Evolutionary conservation across 129 eudicot genomes (phyloP), one percentile per base, ranked within the genome.

Genomic region (Lactuca saligna): DNA sequence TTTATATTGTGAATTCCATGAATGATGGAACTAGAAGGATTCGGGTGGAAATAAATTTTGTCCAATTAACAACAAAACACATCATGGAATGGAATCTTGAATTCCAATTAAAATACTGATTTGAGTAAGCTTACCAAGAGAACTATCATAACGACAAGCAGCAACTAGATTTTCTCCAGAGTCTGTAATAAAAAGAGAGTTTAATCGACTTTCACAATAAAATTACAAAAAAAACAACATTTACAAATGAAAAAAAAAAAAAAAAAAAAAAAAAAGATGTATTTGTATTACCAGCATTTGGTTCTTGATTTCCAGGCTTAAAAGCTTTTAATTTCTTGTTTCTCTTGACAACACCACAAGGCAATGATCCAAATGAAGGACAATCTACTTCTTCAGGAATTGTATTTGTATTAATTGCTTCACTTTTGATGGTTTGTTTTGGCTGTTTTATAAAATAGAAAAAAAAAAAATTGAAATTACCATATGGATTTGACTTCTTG

Each of bases 71-170:
- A 46, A 46, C 51, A 3, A 46, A 46, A 46, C n/a, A 46, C 15
- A 46, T 10, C 12, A 44, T 3, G 51, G 51, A 46, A 46, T 46
- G 15, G 51, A 46, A 46, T 46, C 51, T 46, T 11, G 12, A 3
- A 46, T 46, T 46, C 51, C 15, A 4, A 11, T 35, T 35, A 50
- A 37, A 68, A 15, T 66, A 58, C 12, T 7, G 33, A 35, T 25
- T 75, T 61, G 14, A 34, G 20, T 73, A 9, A 48, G 25, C 88
- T 76, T 61, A 89, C 92, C 92, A 81, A 89, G 84, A 71, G 96
- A 89, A 72, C 79, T 89, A 69, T 86, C 96, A 83, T 79, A 86
- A 50, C 92, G 83, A 73, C 88, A 85, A 73, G 58, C 60, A 55
- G 78, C 66, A 63, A 65, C 49, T 31, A 70, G 20, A 10, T 80